phyloP scores from a whole-genome alignment of 2,329 filamentous ascomycete genomes.

The Alternaria consortialis region DNA sequence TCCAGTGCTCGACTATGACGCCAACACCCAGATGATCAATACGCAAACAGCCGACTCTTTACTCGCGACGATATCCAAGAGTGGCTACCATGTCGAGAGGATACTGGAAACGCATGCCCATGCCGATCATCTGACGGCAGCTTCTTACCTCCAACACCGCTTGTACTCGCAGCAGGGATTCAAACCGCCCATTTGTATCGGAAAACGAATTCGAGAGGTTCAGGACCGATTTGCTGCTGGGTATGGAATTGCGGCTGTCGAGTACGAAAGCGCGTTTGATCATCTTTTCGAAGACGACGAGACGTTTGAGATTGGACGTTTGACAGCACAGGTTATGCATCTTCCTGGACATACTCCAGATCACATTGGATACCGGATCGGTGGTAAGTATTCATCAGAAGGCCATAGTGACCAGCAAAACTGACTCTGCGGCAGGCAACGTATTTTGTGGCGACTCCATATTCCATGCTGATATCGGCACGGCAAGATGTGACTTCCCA shows the following conservation, averaged over 20 bases:
- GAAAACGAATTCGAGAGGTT: constrained; percentile 62
- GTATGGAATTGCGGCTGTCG: constrained; percentile 58
- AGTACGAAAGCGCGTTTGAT: constrained; percentile 62
- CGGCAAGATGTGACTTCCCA: constrained; percentile 48
- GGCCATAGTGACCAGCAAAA: not conserved
- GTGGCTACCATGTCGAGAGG: constrained; percentile 59
- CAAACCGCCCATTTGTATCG: constrained; percentile 63
- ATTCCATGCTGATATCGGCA: constrained; percentile 47
- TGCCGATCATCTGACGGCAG: constrained; percentile 68
- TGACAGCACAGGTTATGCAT: constrained; percentile 60
- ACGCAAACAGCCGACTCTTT: constrained; percentile 64
- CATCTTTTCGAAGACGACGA: constrained; percentile 64
- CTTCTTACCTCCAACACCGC: constrained; percentile 64
- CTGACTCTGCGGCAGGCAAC: constrained; percentile 32
- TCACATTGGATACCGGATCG: constrained; percentile 67
- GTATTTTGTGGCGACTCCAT: constrained; percentile 50
- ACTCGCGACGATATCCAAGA: constrained; percentile 54
- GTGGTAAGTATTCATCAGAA: constrained; percentile 30
- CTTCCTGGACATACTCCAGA: constrained; percentile 70
- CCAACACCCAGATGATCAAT: constrained; percentile 54
- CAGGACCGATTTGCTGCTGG: constrained; percentile 60
- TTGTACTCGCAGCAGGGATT: constrained; percentile 46
- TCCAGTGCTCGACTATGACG: constrained; percentile 67
- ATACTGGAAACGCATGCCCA: constrained; percentile 72
- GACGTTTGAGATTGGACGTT: constrained; percentile 59